A percentile compares a stretch with the other conserved stretches of the same genome.
Conservation (phyloP, 805 yeast genomes). For the Naumovozyma castellii region DNA sequence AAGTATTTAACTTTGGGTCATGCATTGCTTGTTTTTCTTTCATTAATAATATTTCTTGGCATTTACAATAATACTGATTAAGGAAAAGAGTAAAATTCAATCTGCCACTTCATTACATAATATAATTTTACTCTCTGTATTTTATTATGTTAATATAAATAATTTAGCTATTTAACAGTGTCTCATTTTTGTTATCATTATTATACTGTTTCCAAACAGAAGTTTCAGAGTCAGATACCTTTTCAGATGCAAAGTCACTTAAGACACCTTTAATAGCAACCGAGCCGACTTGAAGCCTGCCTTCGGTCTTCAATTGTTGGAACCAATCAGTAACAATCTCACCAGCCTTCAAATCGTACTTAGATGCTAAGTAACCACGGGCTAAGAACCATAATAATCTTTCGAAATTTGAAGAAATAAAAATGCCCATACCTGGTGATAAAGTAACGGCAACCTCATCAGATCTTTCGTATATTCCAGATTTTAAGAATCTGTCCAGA, state of each 20-base stretch:
- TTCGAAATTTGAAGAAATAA: conserved; percentile 91
- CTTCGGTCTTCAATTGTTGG: conserved; percentile 62
- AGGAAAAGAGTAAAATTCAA: too few relatives aligned
- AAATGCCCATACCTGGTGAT: conserved; percentile 98
- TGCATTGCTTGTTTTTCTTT: too few relatives aligned
- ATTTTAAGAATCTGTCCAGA: conserved; percentile 79
- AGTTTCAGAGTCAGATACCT: conserved; percentile 73
- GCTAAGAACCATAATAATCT: conserved; percentile 92
- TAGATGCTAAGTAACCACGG: conserved; percentile 50
- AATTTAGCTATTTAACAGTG: too few relatives aligned
- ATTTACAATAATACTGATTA: too few relatives aligned
- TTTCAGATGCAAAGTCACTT: conserved; percentile 63
- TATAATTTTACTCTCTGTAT: too few relatives aligned
- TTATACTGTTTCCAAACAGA: too few relatives aligned
- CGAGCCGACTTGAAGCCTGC: conserved; percentile 63
- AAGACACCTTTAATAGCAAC: conserved; percentile 58
- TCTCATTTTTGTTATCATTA: too few relatives aligned
- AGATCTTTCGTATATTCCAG: conserved; percentile 76
- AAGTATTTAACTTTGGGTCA: too few relatives aligned
- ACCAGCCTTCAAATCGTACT: conserved; percentile 67
- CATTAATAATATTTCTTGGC: too few relatives aligned
- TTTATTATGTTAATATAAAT: too few relatives aligned
- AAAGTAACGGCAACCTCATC: conserved; percentile 74
- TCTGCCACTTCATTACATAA: too few relatives aligned
- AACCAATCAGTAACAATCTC: conserved; percentile 64